Evolutionary conservation across 768 basidiomycete species (phyloP), one percentile per base, ranked within the genome.

Genomic region (Strobilomyces dryophilus): DNA sequence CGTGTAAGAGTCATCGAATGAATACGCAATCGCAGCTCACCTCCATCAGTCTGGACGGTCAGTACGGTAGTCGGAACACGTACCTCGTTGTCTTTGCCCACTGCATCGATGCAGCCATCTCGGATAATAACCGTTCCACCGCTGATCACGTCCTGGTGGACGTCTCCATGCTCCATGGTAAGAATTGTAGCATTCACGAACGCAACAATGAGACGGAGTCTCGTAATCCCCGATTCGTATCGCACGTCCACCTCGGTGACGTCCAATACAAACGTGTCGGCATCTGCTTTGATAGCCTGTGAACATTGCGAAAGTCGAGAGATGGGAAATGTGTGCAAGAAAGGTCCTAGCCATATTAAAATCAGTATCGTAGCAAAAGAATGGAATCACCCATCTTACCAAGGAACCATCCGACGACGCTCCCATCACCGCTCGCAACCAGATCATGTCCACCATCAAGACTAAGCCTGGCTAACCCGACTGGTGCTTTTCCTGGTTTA

Each of bases 361-460:
- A 2, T 56, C 36, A 53, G 50, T 37, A 49, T 44, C 21, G 1
- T 35, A 10, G 27, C 44, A 40, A 46, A 47, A 17, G 27, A 2
- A 40, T 39, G n/a, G 8, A 27, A 53, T 31, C 26, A 35, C 21
- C 45, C 34, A 11, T 39, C 74, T 42, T 63, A 86, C 87, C 87
- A 29, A 89, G 74, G 67, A 89, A 79, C 87, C 87, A 89, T 56
- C 87, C 85, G 32, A 89, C 51, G 31, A 72, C 81, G 49, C 75
- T 79, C 17, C 87, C 87, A 62, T 88, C 83, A 11, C 76, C 62
- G 32, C 79, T 84, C 72, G 79, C 83, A 2, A 80, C 75, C 35
- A 89, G 64, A 62, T 84, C 84, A 59, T 89, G 87, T 1, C 86
- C 87, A 17, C 87, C 87, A 64, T 89, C 85, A 57, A 86, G 61